Conservation (phyloP, 2,329 filamentous ascomycete genomes). For the Didymellaceae sp. region DNA sequence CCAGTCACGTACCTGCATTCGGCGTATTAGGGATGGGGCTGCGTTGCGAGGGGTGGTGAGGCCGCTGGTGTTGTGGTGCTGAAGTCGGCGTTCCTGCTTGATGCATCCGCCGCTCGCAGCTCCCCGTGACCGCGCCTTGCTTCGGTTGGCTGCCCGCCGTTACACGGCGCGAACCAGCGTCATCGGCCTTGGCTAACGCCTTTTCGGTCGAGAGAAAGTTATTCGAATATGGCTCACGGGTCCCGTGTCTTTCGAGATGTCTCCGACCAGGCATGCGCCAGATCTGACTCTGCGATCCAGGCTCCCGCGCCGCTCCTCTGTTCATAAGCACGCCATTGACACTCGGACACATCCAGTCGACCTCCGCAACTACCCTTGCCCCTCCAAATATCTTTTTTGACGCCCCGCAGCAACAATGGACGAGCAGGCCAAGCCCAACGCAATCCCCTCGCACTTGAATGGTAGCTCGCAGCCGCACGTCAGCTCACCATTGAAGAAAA, state of each 20-base stretch:
- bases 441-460: conserved; percentile 65
- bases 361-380: background rate
- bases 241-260: conserved; percentile 12
- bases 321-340: conserved; percentile 15
- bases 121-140: conserved; percentile 15
- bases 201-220: conserved; percentile 27
- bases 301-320: conserved; percentile 20
- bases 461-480: conserved; percentile 39
- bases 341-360: conserved; percentile 3
- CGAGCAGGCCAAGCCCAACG: conserved; percentile 55
- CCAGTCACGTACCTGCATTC: conserved; percentile 16
- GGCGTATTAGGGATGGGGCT: conserved; percentile 1
- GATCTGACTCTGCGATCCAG: conserved; percentile 15
- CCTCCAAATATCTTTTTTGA: conserved; percentile 7
- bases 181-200: conserved; percentile 21
- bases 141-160: background rate
- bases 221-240: conserved; percentile 29
- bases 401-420: conserved; percentile 24
- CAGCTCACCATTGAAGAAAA: conserved; percentile 56
- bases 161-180: conserved; percentile 12
- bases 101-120: conserved; percentile 1
- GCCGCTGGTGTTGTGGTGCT: conserved; percentile 17
- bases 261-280: conserved; percentile 26
- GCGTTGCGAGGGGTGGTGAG: conserved; percentile 9
- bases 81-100: conserved; percentile 19